These are phyloP conservation scores for Lumnitzera littorea DNA, from an alignment of 345 rosid genomes.

Conservation along the genomic window DNA sequence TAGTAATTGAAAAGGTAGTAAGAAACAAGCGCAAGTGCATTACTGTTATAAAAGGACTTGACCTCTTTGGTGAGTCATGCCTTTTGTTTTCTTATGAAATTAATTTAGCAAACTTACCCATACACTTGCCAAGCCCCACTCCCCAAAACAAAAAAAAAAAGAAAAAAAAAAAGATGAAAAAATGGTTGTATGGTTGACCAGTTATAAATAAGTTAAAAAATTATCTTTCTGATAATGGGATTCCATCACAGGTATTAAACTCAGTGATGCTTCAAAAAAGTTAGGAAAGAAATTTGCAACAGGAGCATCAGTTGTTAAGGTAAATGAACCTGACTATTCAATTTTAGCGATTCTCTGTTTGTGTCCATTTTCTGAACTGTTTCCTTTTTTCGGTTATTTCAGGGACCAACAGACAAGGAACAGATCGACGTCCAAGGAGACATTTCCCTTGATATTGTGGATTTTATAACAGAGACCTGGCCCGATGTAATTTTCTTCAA, in stretches of 20 bases:
- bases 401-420: slow-evolving; percentile 99
- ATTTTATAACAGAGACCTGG: slow-evolving; percentile 82
- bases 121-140: neutral
- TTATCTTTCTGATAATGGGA: neutral
- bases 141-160: too few species aligned
- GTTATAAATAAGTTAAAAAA: too few species aligned
- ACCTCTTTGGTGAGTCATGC: slow-evolving; percentile 67
- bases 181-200: too few species aligned
- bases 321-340: slow-evolving; percentile 14
- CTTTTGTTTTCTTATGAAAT: neutral
- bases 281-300: slow-evolving; percentile 98
- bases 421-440: slow-evolving; percentile 99
- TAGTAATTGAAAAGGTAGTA: slow-evolving; percentile 77
- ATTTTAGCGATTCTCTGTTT: slow-evolving; percentile 4
- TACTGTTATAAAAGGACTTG: slow-evolving; percentile 88
- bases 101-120: slow-evolving; percentile 5
- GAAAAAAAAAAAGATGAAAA: too few species aligned
- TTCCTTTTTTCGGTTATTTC: slow-evolving; percentile 8
- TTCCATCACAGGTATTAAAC: slow-evolving; percentile 64
- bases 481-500: slow-evolving; percentile 45
- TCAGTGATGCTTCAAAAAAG: slow-evolving; percentile 88
- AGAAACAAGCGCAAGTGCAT: slow-evolving; percentile 95
- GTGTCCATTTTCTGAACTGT: neutral
- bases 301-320: slow-evolving; percentile 98
- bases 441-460: slow-evolving; percentile 78